Conservation (phyloP, 768 basidiomycete genomes). For the Xanthoconium stramineum region DNA sequence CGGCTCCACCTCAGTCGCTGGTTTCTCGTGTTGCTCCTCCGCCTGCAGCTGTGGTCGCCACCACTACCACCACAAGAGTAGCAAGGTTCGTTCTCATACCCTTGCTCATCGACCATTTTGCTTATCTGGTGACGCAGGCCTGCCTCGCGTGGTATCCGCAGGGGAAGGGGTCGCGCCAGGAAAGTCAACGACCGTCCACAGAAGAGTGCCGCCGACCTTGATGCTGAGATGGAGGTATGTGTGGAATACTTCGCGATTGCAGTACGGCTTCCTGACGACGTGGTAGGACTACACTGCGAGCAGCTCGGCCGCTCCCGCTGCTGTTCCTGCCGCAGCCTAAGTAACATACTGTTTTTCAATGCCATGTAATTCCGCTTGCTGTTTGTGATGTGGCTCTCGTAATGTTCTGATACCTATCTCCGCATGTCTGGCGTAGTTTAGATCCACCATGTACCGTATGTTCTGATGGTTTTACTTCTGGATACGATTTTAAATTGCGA, state of each 20-base stretch:
- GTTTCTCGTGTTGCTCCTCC: conserved; percentile 84
- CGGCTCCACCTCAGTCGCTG: conserved; percentile 60
- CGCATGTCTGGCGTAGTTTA: conserved; percentile 20
- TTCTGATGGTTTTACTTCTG: conserved; percentile 2
- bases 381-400: conserved; percentile 12
- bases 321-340: conserved; percentile 39
- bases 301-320: conserved; percentile 43
- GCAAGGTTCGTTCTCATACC: conserved; percentile 33
- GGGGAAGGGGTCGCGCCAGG: conserved; percentile 42
- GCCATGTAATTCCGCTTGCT: conserved; percentile 2
- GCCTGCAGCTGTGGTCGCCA: conserved; percentile 31
- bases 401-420: conserved; percentile 23
- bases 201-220: conserved; percentile 87
- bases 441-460: conserved; percentile 21
- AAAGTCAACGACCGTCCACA: conserved; percentile 56
- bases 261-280: not conserved
- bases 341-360: conserved; percentile 3
- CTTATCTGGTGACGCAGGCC: conserved; percentile 23
- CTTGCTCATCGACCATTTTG: not conserved
- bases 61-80: conserved; percentile 21
- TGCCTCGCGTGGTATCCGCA: conserved; percentile 43
- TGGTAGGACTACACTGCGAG: conserved; percentile 66
- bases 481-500: not conserved
- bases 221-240: conserved; percentile 96
- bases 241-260: not conserved